Percentiles rank a stretch among this genome's conserved stretches.
Conservation (phyloP, 768 basidiomycete species). For the Tephrocybe sp. region DNA sequence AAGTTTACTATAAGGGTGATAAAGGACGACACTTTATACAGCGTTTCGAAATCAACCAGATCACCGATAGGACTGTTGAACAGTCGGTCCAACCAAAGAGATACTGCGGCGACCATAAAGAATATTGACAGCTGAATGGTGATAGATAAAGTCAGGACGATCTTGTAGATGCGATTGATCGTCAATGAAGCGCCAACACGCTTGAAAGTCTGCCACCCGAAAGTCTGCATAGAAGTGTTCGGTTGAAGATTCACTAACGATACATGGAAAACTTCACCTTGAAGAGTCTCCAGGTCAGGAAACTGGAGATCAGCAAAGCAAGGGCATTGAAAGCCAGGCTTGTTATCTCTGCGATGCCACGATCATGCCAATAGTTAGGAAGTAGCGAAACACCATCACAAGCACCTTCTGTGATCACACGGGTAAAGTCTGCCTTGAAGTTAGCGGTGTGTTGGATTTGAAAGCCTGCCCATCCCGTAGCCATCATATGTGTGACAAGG, state of each 20-base stretch:
- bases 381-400: conserved; percentile 56
- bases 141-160: conserved; percentile 67
- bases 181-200: conserved; percentile 73
- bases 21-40: conserved; percentile 57
- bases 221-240: conserved; percentile 37
- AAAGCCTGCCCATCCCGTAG: conserved; percentile 70
- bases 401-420: conserved; percentile 60
- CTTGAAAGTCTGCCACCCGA: conserved; percentile 89
- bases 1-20: conserved; percentile 57
- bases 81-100: conserved; percentile 76
- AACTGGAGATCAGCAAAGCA: conserved; percentile 55
- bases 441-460: conserved; percentile 58
- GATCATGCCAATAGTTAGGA: conserved; percentile 60
- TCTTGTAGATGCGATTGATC: conserved; percentile 74
- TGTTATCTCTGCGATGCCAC: conserved; percentile 59
- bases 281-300: conserved; percentile 71
- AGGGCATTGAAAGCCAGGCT: conserved; percentile 61
- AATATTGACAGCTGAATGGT: conserved; percentile 74
- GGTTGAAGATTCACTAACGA: neutral
- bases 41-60: conserved; percentile 36
- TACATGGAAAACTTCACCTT: conserved; percentile 43
- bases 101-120: conserved; percentile 69
- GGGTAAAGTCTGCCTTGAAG: conserved; percentile 56
- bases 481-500: conserved; percentile 68
- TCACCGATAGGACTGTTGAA: conserved; percentile 63